Evolutionary conservation across 345 rosid species (phyloP).

Genomic region (Syzygium grande): DNA sequence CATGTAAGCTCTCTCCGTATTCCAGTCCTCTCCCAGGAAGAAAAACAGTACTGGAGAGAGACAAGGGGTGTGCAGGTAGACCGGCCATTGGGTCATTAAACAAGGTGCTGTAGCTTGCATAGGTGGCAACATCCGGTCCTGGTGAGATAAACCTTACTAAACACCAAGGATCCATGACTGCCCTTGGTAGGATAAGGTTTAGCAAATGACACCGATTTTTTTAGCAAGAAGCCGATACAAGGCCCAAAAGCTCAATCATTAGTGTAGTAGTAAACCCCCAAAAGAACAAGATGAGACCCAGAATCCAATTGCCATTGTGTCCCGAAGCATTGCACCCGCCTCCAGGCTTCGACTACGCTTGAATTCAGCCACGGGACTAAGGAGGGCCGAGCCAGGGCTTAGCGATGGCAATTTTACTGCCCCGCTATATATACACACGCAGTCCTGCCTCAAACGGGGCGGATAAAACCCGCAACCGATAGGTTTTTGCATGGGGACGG

Average conservation of each 20-base stretch:
- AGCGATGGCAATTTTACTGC: not conserved
- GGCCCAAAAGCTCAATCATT: not conserved
- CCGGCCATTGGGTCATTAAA: too few relatives aligned
- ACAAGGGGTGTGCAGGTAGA: too few relatives aligned
- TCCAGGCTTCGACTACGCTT: not conserved
- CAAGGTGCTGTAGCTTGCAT: too few relatives aligned
- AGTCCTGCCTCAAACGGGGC: not conserved
- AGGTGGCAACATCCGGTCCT: too few relatives aligned
- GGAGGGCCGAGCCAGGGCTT: not conserved
- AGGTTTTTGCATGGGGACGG: not conserved
- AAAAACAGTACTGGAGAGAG: too few relatives aligned
- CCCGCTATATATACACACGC: not conserved
- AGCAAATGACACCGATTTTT: not conserved
- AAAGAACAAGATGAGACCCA: not conserved
- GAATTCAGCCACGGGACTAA: not conserved
- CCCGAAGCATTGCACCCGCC: not conserved
- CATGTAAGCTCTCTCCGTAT: too few relatives aligned
- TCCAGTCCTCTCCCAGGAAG: too few relatives aligned
- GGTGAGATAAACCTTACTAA: too few relatives aligned
- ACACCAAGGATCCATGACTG: too few relatives aligned
- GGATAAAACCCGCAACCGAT: not conserved
- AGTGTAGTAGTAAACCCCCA: not conserved
- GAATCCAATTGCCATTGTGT: not conserved
- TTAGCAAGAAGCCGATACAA: not conserved
- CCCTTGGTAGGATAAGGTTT: not conserved